Base-by-base conservation (phyloP, 1,139 yeast genomes). In the Protomyces inouyei region DNA sequence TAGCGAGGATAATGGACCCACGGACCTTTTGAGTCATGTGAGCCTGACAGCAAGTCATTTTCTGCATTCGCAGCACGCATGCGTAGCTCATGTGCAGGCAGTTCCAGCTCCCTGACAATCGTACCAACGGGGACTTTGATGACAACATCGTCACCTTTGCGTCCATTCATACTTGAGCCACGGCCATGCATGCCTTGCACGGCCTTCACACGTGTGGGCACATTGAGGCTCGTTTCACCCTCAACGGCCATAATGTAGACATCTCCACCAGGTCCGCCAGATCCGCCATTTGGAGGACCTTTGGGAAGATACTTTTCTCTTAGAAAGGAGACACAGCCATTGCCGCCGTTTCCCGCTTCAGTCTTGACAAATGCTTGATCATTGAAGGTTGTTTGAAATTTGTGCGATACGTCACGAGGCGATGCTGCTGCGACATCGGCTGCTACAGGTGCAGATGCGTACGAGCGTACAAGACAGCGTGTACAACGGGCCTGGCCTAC, bases 271-370 rank as follows among this genome's bases (percentile, higher is more conserved):
- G 80, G 78, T 4, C 98, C 98, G 28, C 98, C 98, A 75, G 93
- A 98, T 16, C 98, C 98, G 28, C 98, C 98, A 74, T 92, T 96
- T 0, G 98, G 96, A 0, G 98, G 98, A 0, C 98, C 98, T 21
- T 82, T 80, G 0, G 96, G 81, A 53, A 89, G 78, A 61, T 91
- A 88, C 1, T 96, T 89, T 71, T 90, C 98, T 67, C 96, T 78
- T 69, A 87, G 82, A 74, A 93, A 93, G 0, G 97, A 87, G 0
- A 90, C 87, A 57, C 84, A 81, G 5, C 98, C 98, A 73, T 86
- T 81, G 0, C 98, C 98, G 36, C 98, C 98, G 57, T 78, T 79
- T 0, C 98, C 98, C 54, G 95, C 63, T 59, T 32, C 55, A 2
- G 56, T 36, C 55, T 52, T 54, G 21, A 85, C 46, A 16, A 52